A percentile compares a stretch with the other conserved stretches of the same genome.
phyloP scores from a whole-genome alignment of 2,329 filamentous ascomycete species.

The Stemphylium beticola region DNA sequence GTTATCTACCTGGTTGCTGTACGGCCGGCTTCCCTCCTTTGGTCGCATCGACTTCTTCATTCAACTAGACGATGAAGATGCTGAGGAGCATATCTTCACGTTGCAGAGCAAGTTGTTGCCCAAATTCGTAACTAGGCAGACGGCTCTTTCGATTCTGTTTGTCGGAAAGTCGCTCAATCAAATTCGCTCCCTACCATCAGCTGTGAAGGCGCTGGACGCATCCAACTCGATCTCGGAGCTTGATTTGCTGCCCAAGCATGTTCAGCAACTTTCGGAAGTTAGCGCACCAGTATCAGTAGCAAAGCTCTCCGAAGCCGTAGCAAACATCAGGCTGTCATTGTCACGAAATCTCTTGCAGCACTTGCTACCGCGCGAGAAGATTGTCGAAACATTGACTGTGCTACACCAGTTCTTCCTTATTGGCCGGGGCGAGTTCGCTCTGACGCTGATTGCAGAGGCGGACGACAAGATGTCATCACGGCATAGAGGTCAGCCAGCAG shows the following conservation, averaged over 20 bases:
- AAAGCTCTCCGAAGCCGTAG: conserved; percentile 73
- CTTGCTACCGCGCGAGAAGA: conserved; percentile 76
- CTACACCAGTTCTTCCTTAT: conserved; percentile 88
- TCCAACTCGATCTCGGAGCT: conserved; percentile 54
- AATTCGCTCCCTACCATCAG: conserved; percentile 60
- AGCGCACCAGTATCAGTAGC: conserved; percentile 75
- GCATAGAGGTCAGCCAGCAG: conserved; percentile 59
- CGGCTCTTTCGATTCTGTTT: conserved; percentile 85
- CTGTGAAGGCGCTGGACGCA: conserved; percentile 35
- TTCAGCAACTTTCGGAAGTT: conserved; percentile 71
- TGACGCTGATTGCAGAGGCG: conserved; percentile 83
- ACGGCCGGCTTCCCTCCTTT: conserved; percentile 79
- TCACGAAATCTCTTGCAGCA: conserved; percentile 84
- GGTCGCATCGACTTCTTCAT: conserved; percentile 90
- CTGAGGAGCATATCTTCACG: conserved; percentile 37
- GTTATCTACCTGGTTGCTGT: conserved; percentile 86
- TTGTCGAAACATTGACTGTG: conserved; percentile 77
- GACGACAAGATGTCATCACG: conserved; percentile 78
- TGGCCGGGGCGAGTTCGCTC: conserved; percentile 87
- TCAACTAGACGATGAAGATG: conserved; percentile 44
- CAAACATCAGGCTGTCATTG: conserved; percentile 77
- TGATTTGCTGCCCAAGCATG: conserved; percentile 70
- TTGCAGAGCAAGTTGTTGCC: conserved; percentile 66
- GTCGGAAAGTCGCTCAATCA: conserved; percentile 89
- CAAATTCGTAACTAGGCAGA: conserved; percentile 75